phyloP scores from a whole-genome alignment of 2,329 filamentous ascomycete genomes.

The Thermothelomyces thermophilus region DNA sequence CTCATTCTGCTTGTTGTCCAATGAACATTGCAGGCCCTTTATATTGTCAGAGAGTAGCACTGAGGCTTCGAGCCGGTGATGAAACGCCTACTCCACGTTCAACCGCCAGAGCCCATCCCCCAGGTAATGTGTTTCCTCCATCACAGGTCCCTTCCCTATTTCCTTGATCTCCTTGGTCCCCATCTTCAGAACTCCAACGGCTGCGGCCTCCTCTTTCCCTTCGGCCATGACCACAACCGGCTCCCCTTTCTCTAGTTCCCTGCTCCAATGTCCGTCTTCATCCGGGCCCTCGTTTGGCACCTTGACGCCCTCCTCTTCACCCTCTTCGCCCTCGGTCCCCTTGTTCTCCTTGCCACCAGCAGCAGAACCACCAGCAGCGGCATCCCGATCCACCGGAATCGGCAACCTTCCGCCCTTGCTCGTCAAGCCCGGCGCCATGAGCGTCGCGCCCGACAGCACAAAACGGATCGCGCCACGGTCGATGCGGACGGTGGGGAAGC shows the following conservation, averaged over 20 bases:
- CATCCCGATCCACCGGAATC: conserved; percentile 35
- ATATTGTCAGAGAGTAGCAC: background rate
- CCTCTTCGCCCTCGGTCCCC: conserved; percentile 21
- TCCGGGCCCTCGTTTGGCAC: conserved; percentile 41
- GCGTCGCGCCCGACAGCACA: conserved; percentile 83
- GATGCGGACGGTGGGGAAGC: conserved; percentile 79
- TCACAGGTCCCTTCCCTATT: conserved; percentile 88
- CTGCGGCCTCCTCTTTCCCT: conserved; percentile 86
- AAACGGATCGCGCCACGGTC: conserved; percentile 96
- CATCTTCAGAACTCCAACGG: conserved; percentile 76
- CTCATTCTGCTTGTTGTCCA: no score
- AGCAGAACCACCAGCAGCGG: conserved; percentile 4
- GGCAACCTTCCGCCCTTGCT: conserved; percentile 76
- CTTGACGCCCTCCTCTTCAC: conserved; percentile 24
- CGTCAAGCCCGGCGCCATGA: conserved; percentile 94
- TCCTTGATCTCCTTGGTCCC: conserved; percentile 89
- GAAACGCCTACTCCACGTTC: conserved; percentile 36
- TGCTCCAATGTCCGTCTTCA: conserved; percentile 50
- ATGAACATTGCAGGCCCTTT: background rate
- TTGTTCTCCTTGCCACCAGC: conserved; percentile 29
- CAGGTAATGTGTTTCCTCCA: conserved; percentile 88
- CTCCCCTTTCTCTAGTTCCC: conserved; percentile 70
- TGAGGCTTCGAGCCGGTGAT: background rate
- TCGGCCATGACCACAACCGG: conserved; percentile 87
- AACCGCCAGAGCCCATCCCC: conserved; percentile 91